Conservation (phyloP, 495 filamentous ascomycete species). For the Hypoxylon cercidicola region DNA sequence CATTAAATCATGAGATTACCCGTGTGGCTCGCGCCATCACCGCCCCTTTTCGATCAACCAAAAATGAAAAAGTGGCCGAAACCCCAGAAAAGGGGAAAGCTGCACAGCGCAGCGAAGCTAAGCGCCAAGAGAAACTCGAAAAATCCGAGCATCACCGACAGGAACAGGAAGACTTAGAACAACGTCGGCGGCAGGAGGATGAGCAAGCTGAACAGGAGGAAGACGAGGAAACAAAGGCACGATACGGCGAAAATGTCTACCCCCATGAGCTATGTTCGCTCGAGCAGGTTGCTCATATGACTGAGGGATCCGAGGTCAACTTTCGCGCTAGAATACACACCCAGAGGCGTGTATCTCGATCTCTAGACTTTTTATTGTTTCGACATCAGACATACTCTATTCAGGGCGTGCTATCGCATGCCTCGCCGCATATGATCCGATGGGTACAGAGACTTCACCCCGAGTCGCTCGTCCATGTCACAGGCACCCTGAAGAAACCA, state of each 20-base stretch:
- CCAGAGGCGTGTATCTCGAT: conserved; percentile 76
- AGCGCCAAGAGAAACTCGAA: conserved; percentile 41
- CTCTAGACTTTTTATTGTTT: conserved; percentile 81
- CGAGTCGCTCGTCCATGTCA: conserved; percentile 79
- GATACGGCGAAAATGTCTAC: conserved; percentile 57
- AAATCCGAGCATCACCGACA: conserved; percentile 48
- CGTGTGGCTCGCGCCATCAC: background rate
- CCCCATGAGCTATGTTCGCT: conserved; percentile 37
- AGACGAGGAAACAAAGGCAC: conserved; percentile 61
- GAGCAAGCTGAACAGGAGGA: conserved; percentile 42
- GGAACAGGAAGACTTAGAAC: conserved; percentile 56
- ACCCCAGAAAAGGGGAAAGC: conserved; percentile 21
- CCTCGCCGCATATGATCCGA: conserved; percentile 81
- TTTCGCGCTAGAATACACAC: conserved; percentile 82
- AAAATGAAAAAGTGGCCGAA: conserved; percentile 2
- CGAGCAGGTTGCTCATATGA: conserved; percentile 2
- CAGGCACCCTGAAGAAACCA: conserved; percentile 74
- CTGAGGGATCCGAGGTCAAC: conserved; percentile 63
- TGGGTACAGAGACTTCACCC: conserved; percentile 74
- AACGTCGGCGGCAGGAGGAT: conserved; percentile 48
- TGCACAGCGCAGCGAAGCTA: conserved; percentile 19
- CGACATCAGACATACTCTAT: conserved; percentile 76
- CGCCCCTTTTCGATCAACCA: conserved; percentile 12
- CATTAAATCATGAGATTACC: background rate
- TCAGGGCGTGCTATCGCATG: conserved; percentile 70